A percentile compares a stretch with the other conserved stretches of the same genome.
Evolutionary conservation across 192 early-diverging fungal genomes (phyloP).

Genomic region (Podila horticola): DNA sequence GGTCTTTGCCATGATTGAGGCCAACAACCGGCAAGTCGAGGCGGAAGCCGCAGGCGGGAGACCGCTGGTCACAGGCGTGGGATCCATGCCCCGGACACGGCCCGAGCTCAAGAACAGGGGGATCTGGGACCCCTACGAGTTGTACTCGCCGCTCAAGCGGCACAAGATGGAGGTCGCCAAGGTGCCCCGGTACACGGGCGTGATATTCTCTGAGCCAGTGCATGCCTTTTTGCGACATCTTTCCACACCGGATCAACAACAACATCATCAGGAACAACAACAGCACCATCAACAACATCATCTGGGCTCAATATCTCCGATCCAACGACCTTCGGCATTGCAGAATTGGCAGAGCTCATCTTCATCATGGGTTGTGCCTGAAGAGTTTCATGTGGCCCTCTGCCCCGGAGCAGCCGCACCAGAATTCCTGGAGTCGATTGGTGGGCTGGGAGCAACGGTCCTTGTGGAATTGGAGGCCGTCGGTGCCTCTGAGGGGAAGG

Average conservation of each 20-base stretch:
- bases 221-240: slow-evolving; percentile 19
- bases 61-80: slow-evolving; percentile 30
- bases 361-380: slow-evolving; percentile 31
- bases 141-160: slow-evolving; percentile 29
- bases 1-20: slow-evolving; percentile 38
- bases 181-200: slow-evolving; percentile 34
- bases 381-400: slow-evolving; percentile 40
- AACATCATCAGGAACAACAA: background rate
- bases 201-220: slow-evolving; percentile 30
- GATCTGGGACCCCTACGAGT: slow-evolving; percentile 48
- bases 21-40: slow-evolving; percentile 41
- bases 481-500: slow-evolving; percentile 25
- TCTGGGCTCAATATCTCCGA: background rate
- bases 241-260: background rate
- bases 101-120: slow-evolving; percentile 20
- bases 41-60: slow-evolving; percentile 24
- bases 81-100: slow-evolving; percentile 20
- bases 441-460: slow-evolving; percentile 28
- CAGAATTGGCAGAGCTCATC: slow-evolving; percentile 2
- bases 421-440: slow-evolving; percentile 20
- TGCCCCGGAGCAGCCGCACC: slow-evolving; percentile 16
- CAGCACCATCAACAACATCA: background rate
- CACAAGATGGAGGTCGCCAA: slow-evolving; percentile 22
- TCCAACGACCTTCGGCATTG: slow-evolving; percentile 14
- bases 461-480: slow-evolving; percentile 28